Percentiles rank a stretch among this genome's conserved stretches.
Evolutionary conservation across 1,139 yeast species (phyloP).

Genomic region (Hyphopichia pseudoburtonii): DNA sequence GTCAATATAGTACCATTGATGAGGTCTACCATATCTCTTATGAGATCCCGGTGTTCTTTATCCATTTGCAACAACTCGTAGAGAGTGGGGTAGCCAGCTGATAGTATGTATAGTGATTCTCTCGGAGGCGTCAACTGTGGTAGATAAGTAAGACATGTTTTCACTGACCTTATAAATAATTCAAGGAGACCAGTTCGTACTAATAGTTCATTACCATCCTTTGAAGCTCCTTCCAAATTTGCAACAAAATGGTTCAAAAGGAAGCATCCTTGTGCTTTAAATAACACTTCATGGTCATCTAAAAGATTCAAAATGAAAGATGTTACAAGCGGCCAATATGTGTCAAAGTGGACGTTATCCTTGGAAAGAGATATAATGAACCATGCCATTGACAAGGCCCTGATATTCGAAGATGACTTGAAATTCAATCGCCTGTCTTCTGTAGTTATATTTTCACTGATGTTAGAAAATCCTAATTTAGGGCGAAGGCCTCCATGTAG

Average conservation of each 20-base stretch:
- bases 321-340: constrained; percentile 45
- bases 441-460: constrained; percentile 16
- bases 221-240: neutral
- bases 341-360: constrained; percentile 13
- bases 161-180: constrained; percentile 42
- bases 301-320: constrained; percentile 51
- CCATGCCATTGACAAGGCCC: constrained; percentile 28
- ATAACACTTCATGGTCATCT: constrained; percentile 48
- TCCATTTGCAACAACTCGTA: constrained; percentile 10
- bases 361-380: constrained; percentile 21
- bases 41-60: constrained; percentile 5
- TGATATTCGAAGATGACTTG: constrained; percentile 27
- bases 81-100: constrained; percentile 23
- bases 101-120: constrained; percentile 22
- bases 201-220: constrained; percentile 12
- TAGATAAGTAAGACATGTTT: constrained; percentile 40
- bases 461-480: constrained; percentile 25
- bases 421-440: constrained; percentile 30
- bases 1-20: constrained; percentile 21
- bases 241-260: constrained; percentile 26
- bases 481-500: constrained; percentile 26
- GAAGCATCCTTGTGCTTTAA: constrained; percentile 45
- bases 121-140: constrained; percentile 44
- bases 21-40: constrained; percentile 16
- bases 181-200: constrained; percentile 40